phyloP scores from a whole-genome alignment of 257 asterid genomes.

The Lycium ferocissimum region DNA sequence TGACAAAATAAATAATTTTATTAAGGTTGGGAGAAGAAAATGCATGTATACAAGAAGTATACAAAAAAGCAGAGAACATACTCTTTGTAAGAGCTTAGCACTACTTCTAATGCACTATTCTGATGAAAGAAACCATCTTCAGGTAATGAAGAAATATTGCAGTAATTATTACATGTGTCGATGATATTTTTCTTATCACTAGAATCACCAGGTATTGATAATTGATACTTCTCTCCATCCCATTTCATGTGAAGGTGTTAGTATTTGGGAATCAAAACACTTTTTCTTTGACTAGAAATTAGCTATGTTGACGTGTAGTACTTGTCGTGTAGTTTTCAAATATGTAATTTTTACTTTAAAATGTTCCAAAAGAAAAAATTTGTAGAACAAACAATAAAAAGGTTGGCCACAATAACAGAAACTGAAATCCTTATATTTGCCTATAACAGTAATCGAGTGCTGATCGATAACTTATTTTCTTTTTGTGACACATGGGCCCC shows the following conservation, averaged over 20 bases:
- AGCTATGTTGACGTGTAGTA: not conserved
- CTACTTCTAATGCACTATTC: not conserved
- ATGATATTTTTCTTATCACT: not conserved
- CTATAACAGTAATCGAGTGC: not conserved
- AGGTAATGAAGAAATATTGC: not conserved
- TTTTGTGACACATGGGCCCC: not conserved
- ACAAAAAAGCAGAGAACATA: not conserved
- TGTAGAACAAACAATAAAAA: not conserved
- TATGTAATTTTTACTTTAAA: too few species aligned
- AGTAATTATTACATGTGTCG: not conserved
- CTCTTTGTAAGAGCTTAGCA: not conserved
- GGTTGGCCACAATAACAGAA: not conserved
- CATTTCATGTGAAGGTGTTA: not conserved
- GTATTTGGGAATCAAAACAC: not conserved
- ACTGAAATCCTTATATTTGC: not conserved
- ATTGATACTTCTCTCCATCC: not conserved
- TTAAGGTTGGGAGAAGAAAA: not conserved
- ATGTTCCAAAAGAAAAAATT: not conserved
- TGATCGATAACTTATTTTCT: not conserved
- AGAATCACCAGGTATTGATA: slow-evolving; percentile 17
- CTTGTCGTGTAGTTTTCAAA: not conserved
- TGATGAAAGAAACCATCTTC: not conserved
- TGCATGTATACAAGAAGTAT: not conserved
- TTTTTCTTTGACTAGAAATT: not conserved
- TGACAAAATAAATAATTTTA: not conserved